Conservation (phyloP, 148 eudicot genomes). For the Nyssa sinensis region DNA sequence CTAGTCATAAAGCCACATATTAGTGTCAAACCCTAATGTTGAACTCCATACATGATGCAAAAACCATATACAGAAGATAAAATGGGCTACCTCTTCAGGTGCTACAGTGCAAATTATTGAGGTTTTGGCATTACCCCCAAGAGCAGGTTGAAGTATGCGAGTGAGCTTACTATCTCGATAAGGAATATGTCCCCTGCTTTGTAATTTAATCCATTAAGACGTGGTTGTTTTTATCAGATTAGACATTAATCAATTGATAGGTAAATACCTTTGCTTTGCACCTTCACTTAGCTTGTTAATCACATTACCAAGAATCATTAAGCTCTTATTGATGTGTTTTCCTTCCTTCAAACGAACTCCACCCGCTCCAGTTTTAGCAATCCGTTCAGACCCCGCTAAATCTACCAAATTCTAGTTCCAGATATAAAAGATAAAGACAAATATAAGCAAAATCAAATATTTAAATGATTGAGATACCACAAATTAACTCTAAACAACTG, state of each 20-base stretch:
- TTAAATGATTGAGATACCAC: not conserved
- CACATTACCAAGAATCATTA: slow-evolving; percentile 95
- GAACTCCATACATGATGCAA: slow-evolving; percentile 1
- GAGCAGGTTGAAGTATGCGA: slow-evolving; percentile 96
- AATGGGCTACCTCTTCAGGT: slow-evolving; percentile 76
- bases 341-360: slow-evolving; percentile 97
- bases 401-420: slow-evolving; percentile 79
- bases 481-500: not conserved
- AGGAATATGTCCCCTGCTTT: slow-evolving; percentile 89
- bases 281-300: slow-evolving; percentile 96
- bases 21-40: slow-evolving; percentile 12
- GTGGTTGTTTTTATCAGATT: not conserved
- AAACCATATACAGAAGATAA: not conserved
- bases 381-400: slow-evolving; percentile 94
- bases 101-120: slow-evolving; percentile 95
- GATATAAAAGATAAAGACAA: slow-evolving; percentile 7
- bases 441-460: not conserved
- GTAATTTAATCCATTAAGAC: slow-evolving; percentile 11
- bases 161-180: slow-evolving; percentile 98
- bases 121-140: slow-evolving; percentile 99
- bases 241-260: slow-evolving; percentile 3
- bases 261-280: slow-evolving; percentile 72
- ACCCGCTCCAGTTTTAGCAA: slow-evolving; percentile 97
- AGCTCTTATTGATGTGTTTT: slow-evolving; percentile 90
- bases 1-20: slow-evolving; percentile 32